These are phyloP conservation scores for Paramecium biaurelia DNA, from an alignment of 73 alveolate species.

Conservation along the genomic window DNA sequence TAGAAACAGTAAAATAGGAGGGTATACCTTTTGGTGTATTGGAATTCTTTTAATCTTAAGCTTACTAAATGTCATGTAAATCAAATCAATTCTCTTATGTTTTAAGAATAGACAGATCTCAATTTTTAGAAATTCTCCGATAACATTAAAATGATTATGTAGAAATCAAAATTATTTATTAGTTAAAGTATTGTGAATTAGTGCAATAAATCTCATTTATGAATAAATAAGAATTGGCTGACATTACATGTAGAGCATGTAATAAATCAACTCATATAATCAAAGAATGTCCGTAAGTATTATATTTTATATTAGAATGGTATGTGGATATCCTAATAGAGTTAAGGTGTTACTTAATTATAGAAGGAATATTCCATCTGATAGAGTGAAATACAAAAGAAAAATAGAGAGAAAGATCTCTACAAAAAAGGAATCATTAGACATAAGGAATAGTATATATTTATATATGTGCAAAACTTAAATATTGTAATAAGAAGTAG, in stretches of 20 bases:
- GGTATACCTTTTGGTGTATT: slow-evolving; percentile 26
- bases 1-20: neutral
- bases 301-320: neutral
- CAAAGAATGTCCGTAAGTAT: neutral
- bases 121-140: neutral
- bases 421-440: neutral
- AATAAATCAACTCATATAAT: neutral
- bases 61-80: slow-evolving; percentile 8
- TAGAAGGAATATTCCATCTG: slow-evolving; percentile 30
- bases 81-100: slow-evolving; percentile 24
- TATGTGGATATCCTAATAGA: slow-evolving; percentile 47
- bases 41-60: slow-evolving; percentile 6
- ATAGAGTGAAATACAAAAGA: neutral
- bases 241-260: neutral
- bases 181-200: slow-evolving; percentile 26
- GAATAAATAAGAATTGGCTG: neutral
- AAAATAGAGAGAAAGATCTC: neutral
- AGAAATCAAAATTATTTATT: neutral
- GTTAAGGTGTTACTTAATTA: neutral
- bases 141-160: slow-evolving; percentile 19
- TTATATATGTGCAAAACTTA: neutral
- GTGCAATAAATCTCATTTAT: neutral
- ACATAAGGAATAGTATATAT: slow-evolving; percentile 1
- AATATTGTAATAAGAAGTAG: neutral
- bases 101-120: neutral